Conservation (phyloP, 164 flowering plant genomes). For the Paratinospora sagittata region DNA sequence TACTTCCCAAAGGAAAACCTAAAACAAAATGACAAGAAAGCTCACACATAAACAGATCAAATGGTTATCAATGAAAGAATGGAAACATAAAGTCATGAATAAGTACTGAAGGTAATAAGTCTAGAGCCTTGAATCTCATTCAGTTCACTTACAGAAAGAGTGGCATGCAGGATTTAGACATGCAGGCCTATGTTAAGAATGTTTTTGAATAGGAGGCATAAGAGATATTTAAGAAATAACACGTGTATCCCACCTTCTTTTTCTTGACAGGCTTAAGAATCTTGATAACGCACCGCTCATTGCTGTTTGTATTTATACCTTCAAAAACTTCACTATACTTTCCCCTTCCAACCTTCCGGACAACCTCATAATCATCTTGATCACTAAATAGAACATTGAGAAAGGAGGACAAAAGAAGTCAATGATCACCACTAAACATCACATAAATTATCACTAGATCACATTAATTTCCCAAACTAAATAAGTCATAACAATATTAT, state of each 20-base stretch:
- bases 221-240: background rate
- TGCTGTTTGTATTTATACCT: slow-evolving; percentile 40
- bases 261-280: slow-evolving; percentile 83
- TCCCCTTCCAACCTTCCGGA: slow-evolving; percentile 64
- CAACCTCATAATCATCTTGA: slow-evolving; percentile 70
- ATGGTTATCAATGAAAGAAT: no score
- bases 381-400: slow-evolving; percentile 26
- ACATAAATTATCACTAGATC: background rate
- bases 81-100: no score
- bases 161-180: no score
- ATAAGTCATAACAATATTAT: background rate
- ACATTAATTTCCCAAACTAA: background rate
- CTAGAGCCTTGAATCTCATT: no score
- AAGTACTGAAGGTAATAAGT: no score
- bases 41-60: no score
- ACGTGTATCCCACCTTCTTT: slow-evolving; percentile 46
- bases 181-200: background rate
- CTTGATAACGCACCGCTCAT: slow-evolving; percentile 62
- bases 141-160: no score
- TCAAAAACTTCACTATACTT: slow-evolving; percentile 72
- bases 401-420: background rate
- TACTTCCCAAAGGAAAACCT: no score
- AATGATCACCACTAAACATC: background rate
- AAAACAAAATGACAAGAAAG: no score
- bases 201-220: background rate